These are phyloP conservation scores for Fraxinus paxiana DNA, from an alignment of 305 asterid genomes.

Conservation along the genomic window DNA sequence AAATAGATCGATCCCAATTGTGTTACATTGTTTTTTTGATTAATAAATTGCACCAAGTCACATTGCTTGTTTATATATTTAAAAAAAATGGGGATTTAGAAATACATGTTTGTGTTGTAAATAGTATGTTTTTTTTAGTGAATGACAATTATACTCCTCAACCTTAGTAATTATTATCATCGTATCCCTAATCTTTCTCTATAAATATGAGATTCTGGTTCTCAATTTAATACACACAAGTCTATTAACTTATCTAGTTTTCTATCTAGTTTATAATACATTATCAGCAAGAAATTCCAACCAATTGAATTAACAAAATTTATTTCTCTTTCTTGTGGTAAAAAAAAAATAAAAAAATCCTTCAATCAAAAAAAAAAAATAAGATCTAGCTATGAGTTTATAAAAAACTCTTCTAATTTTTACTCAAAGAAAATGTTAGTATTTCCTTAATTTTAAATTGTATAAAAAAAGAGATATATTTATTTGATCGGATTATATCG, in stretches of 20 bases:
- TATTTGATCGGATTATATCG: too few relatives aligned
- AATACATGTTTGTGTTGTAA: too few relatives aligned
- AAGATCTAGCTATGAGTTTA: neutral
- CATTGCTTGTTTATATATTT: neutral
- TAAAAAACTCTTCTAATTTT: neutral
- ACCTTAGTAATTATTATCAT: too few relatives aligned
- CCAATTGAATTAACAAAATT: neutral
- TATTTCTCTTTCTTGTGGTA: neutral
- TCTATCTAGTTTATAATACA: neutral
- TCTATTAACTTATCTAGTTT: too few relatives aligned
- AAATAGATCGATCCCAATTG: neutral
- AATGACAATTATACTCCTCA: too few relatives aligned
- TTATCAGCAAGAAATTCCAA: neutral
- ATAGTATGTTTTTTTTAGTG: too few relatives aligned
- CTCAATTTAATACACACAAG: too few relatives aligned
- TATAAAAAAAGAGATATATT: neutral
- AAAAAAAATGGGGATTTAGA: neutral
- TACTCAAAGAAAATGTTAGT: neutral
- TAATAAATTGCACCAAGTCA: neutral
- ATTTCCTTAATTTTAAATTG: neutral
- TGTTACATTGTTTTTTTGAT: neutral
- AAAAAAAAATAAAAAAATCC: too few relatives aligned
- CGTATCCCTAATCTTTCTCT: too few relatives aligned
- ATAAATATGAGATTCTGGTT: too few relatives aligned
- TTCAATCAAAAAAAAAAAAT: neutral